Conservation (phyloP, 2,329 filamentous ascomycete species). For the Arthrobotrys musiformis region DNA sequence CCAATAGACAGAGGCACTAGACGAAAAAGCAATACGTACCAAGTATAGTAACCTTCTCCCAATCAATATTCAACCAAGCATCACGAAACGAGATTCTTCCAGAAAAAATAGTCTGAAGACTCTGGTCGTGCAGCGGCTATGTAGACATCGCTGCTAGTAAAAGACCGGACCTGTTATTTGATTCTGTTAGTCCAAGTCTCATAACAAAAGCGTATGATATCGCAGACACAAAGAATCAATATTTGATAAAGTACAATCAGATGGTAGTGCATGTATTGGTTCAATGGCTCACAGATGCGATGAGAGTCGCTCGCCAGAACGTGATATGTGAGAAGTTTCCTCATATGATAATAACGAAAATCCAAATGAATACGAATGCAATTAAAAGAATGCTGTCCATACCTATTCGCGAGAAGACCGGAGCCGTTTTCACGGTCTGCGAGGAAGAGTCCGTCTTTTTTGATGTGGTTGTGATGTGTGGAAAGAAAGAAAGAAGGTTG, state of each 20-base stretch:
- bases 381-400: background rate
- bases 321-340: constrained; percentile 54
- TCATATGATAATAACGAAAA: constrained; percentile 46
- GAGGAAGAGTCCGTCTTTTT: constrained; percentile 5
- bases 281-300: constrained; percentile 54
- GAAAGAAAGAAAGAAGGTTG: constrained; percentile 14
- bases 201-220: background rate
- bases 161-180: constrained; percentile 20
- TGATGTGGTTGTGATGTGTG: too few species aligned
- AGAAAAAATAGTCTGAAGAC: constrained; percentile 20
- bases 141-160: constrained; percentile 45
- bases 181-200: constrained; percentile 18
- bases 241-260: constrained; percentile 28
- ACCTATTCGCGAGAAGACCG: constrained; percentile 40
- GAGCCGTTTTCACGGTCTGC: constrained; percentile 2
- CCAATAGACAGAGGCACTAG: background rate
- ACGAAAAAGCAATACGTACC: background rate
- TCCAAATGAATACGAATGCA: background rate
- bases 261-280: constrained; percentile 57
- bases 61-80: background rate
- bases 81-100: constrained; percentile 19
- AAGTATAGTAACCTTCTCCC: constrained; percentile 10
- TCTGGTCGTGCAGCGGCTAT: constrained; percentile 32
- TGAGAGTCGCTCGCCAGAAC: constrained; percentile 56
- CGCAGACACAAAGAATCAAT: constrained; percentile 20